These are phyloP conservation scores for Monosporascus sp. DNA, from an alignment of 2,329 filamentous ascomycete species.

Conservation along the genomic window DNA sequence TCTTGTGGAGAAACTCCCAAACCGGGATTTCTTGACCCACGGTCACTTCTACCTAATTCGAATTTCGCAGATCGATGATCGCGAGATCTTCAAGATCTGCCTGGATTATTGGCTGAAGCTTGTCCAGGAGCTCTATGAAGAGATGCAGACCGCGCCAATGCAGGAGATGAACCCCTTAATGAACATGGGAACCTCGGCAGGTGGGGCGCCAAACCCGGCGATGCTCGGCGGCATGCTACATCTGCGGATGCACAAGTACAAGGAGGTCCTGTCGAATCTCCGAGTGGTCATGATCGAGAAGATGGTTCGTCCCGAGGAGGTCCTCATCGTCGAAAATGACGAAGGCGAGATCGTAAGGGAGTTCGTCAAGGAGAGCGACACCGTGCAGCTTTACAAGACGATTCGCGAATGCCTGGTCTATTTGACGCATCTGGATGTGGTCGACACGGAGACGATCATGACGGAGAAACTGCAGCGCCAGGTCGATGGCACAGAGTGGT, in stretches of 20 bases:
- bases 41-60: constrained; percentile 97
- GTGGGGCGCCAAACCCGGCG: constrained; percentile 78
- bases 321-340: constrained; percentile 98
- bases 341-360: constrained; percentile 98
- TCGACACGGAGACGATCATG: constrained; percentile 98
- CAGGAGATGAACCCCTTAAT: constrained; percentile 88
- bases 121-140: constrained; percentile 95
- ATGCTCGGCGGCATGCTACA: constrained; percentile 79
- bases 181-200: constrained; percentile 68
- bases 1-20: constrained; percentile 93
- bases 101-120: constrained; percentile 99
- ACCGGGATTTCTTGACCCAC: constrained; percentile 89
- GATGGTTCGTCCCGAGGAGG: constrained; percentile 98
- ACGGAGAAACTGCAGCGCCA: constrained; percentile 95
- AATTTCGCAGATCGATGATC: constrained; percentile 97
- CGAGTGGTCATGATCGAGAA: constrained; percentile 99
- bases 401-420: constrained; percentile 96
- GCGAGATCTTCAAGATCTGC: constrained; percentile 99
- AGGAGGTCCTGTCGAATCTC: constrained; percentile 87
- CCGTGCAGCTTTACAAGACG: constrained; percentile 98
- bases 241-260: constrained; percentile 96
- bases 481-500: constrained; percentile 95
- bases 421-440: constrained; percentile 92
- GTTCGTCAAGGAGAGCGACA: constrained; percentile 99
- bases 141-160: constrained; percentile 95